Evolutionary conservation across 1,139 yeast genomes (phyloP).

Genomic region (Kurtzmaniella natalensis): DNA sequence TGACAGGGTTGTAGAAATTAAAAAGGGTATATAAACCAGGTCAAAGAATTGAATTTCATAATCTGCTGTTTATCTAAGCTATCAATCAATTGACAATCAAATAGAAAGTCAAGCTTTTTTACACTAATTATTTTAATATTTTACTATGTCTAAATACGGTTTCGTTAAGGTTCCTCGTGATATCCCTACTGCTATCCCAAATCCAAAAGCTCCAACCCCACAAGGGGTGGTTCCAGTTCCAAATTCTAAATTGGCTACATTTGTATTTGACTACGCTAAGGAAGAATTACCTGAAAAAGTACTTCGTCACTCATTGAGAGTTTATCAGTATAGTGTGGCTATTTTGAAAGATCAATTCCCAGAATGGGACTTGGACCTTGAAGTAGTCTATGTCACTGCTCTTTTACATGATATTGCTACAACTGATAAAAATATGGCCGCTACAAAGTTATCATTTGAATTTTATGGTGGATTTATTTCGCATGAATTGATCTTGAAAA

Average conservation of each 20-base stretch:
- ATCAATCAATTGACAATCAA: too few relatives aligned
- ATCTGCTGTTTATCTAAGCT: too few relatives aligned
- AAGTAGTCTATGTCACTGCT: conserved; percentile 28
- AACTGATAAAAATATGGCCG: conserved; percentile 30
- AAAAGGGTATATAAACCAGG: too few relatives aligned
- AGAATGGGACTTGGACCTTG: conserved; percentile 29
- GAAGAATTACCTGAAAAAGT: conserved; percentile 23
- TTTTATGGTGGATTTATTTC: conserved; percentile 34
- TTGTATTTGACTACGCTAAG: conserved; percentile 21
- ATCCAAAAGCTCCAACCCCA: conserved; percentile 23
- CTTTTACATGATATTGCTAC: conserved; percentile 37
- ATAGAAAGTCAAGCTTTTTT: too few relatives aligned
- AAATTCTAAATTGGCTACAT: conserved; percentile 15
- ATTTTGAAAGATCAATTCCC: conserved; percentile 35
- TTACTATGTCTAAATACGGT: conserved; percentile 27
- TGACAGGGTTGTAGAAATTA: too few relatives aligned
- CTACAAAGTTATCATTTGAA: conserved; percentile 36
- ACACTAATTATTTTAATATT: not conserved
- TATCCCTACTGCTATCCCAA: conserved; percentile 22
- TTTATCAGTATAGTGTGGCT: conserved; percentile 28
- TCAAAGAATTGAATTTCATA: too few relatives aligned
- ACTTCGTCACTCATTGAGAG: conserved; percentile 31
- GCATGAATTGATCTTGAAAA: conserved; percentile 22
- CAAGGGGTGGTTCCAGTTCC: conserved; percentile 22
- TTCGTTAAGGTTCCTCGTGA: conserved; percentile 30